Evolutionary conservation across 495 filamentous ascomycete genomes (phyloP), one percentile per base, ranked within the genome.

Genomic region (Amniculicola lignicola): DNA sequence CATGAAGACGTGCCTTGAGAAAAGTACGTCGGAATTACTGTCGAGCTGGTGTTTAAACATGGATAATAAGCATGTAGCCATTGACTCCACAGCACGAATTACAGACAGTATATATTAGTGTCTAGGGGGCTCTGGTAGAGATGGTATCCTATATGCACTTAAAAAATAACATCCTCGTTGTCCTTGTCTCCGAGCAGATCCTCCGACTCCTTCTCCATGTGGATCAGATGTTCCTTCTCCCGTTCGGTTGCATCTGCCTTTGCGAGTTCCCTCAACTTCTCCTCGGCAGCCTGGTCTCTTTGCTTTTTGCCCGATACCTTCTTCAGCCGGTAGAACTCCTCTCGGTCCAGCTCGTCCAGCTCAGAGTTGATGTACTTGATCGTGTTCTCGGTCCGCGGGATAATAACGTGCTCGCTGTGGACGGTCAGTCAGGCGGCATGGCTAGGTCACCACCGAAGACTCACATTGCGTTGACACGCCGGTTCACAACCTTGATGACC

Each of bases 301-400:
- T 94, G 87, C 67, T 98, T 98, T 75, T 96, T 96, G 65, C 79
- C 81, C n/a, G 89, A 89, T 19, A 96, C 92, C 78, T 99, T 99
- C 77, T 97, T 99, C 64, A 99, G 75, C 45, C 93, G 82, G 71
- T 95, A 98, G 73, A 99, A 99, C 65, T 99, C 93, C 70, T 99
- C 93, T 74, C 93, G 80, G 75, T 99, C 93, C 35, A 99, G 77
- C 75, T 99, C 93, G 68, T 99, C 93, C 14, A 99, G 84, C 68
- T 99, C 93, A 9, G 90, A 95, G 74, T 96, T 99, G 80, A 99
- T 99, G 68, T 98, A 96, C 74, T 90, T 96, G 77, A 99, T 99
- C 44, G 93, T 99, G 62, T 97, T 99, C 68, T 97, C 92, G 16
- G 93, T 99, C 40, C 93, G 80, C 23, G 93, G 93, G 60, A 99